phyloP scores from a whole-genome alignment of 2,329 filamentous ascomycete genomes.

The Setomelanomma holmii region DNA sequence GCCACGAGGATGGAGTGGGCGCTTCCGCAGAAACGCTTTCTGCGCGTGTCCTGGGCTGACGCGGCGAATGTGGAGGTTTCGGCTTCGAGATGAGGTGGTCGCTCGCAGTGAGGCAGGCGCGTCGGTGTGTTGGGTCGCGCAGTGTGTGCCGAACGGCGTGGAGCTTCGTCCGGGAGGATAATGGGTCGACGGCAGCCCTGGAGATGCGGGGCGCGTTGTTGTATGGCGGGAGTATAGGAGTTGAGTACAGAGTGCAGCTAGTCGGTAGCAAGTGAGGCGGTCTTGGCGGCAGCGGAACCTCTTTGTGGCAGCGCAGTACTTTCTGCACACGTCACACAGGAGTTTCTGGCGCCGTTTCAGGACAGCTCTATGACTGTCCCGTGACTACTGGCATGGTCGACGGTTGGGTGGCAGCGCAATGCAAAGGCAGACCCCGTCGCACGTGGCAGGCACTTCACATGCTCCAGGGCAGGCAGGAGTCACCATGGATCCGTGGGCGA shows the following conservation, averaged over 20 bases:
- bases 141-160: slow-evolving; percentile 29
- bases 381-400: not conserved
- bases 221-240: slow-evolving; percentile 35
- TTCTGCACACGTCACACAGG: slow-evolving; percentile 5
- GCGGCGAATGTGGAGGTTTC: slow-evolving; percentile 43
- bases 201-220: slow-evolving; percentile 35
- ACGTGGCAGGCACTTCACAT: not conserved
- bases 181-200: slow-evolving; percentile 33
- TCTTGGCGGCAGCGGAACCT: slow-evolving; percentile 27
- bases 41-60: slow-evolving; percentile 36
- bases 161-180: slow-evolving; percentile 33
- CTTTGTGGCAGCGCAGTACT: slow-evolving; percentile 11
- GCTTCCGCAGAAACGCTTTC: slow-evolving; percentile 51
- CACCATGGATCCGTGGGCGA: slow-evolving; percentile 11
- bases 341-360: not conserved
- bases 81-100: slow-evolving; percentile 24
- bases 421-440: not conserved
- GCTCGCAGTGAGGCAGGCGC: slow-evolving; percentile 17
- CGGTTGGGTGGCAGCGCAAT: not conserved
- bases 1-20: slow-evolving; percentile 48
- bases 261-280: slow-evolving; percentile 16
- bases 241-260: slow-evolving; percentile 22
- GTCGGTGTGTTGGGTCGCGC: slow-evolving; percentile 27
- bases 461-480: not conserved
- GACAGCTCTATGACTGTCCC: too few species aligned